phyloP scores from a whole-genome alignment of 1,139 yeast species.

The Taiozyma onychis region DNA sequence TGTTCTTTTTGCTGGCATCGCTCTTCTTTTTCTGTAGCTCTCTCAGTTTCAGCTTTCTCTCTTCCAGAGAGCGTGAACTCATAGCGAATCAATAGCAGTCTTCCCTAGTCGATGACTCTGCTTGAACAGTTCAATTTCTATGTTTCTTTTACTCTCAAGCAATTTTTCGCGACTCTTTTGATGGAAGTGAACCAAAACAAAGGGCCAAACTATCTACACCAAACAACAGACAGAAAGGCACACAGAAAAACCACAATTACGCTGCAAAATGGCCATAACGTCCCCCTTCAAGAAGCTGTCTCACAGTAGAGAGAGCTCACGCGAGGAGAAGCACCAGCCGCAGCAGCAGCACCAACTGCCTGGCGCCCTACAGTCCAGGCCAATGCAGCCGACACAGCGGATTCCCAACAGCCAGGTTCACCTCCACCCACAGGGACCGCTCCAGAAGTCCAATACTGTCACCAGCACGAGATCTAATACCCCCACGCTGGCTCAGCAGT shows the following conservation, averaged over 20 bases:
- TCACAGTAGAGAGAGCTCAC: constrained; percentile 28
- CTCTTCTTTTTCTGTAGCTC: constrained; percentile 25
- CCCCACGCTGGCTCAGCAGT: constrained; percentile 41
- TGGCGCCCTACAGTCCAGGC: neutral
- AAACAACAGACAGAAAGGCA: neutral
- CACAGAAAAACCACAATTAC: neutral
- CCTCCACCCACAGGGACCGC: constrained; percentile 1
- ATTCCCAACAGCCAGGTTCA: constrained; percentile 2
- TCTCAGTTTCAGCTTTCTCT: constrained; percentile 23
- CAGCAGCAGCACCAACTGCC: neutral
- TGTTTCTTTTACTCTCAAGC: neutral
- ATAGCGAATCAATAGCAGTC: neutral
- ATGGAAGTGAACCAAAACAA: neutral
- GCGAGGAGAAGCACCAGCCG: constrained; percentile 18
- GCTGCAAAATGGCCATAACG: constrained; percentile 11
- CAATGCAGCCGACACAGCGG: neutral
- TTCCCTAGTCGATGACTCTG: neutral
- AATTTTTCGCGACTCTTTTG: neutral
- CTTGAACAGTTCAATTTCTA: neutral
- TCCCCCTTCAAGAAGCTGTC: constrained; percentile 29
- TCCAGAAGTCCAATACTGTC: constrained; percentile 11
- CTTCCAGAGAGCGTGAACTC: constrained; percentile 5
- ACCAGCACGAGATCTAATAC: constrained; percentile 19
- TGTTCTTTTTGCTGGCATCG: constrained; percentile 31
- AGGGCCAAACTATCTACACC: too few relatives aligned